phyloP scores from a whole-genome alignment of 1,284 basidiomycete species.

The Apiotrichum gamsii region DNA sequence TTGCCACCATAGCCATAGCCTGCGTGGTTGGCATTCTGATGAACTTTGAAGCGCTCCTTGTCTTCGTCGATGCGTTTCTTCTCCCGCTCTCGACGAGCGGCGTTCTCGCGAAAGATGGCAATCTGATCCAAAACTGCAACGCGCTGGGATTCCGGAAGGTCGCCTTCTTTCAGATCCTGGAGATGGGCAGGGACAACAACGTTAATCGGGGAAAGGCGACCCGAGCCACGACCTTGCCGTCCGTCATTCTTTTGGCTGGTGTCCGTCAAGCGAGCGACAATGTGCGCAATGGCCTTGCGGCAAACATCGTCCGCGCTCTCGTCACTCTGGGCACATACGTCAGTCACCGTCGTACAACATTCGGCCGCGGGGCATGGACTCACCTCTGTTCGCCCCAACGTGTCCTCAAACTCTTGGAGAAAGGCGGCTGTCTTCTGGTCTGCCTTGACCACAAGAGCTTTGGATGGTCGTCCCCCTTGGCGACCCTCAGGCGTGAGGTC shows the following conservation, averaged over 20 bases:
- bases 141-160: conserved; percentile 90
- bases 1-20: conserved; percentile 35
- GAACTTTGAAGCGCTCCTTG: conserved; percentile 30
- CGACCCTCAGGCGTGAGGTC: conserved; percentile 57
- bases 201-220: conserved; percentile 30
- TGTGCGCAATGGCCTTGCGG: conserved; percentile 40
- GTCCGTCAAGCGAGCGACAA: conserved; percentile 42
- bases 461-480: conserved; percentile 67
- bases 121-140: conserved; percentile 91
- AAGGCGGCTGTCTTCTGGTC: conserved; percentile 87
- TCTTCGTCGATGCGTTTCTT: conserved; percentile 63
- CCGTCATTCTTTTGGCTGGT: conserved; percentile 27
- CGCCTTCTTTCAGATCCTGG: conserved; percentile 88
- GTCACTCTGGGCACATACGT: conserved; percentile 46
- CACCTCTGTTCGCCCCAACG: conserved; percentile 73
- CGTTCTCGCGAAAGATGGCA: conserved; percentile 80
- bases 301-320: conserved; percentile 41
- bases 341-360: too few relatives aligned
- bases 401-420: conserved; percentile 72
- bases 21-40: not conserved
- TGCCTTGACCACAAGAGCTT: conserved; percentile 83
- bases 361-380: too few relatives aligned
- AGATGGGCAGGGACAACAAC: conserved; percentile 83
- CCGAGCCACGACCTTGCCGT: not conserved
- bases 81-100: conserved; percentile 76